Conservation (phyloP, 1,284 basidiomycete species). For the Anthracocystis setariae region DNA sequence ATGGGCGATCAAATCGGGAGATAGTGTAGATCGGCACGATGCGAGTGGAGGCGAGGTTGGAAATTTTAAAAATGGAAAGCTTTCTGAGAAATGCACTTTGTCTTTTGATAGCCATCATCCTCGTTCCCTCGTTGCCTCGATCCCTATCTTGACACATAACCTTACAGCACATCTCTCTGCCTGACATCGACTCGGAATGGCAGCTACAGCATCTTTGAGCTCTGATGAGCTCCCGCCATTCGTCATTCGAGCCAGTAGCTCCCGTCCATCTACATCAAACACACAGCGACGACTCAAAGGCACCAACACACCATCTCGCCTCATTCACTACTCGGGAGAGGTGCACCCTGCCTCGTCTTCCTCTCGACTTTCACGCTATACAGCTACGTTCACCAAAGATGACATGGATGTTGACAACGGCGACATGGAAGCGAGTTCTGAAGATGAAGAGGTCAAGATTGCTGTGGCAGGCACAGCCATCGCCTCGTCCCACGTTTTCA, state of each 20-base stretch:
- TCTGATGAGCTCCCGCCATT: conserved; percentile 24
- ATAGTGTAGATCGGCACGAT: too few relatives aligned
- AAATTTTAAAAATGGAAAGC: background rate
- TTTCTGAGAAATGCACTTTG: background rate
- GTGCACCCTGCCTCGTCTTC: conserved; percentile 35
- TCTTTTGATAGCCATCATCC: background rate
- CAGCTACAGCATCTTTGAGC: background rate
- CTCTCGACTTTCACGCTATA: conserved; percentile 21
- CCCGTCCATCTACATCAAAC: conserved; percentile 16
- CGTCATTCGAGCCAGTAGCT: conserved; percentile 28
- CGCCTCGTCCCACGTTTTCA: conserved; percentile 61
- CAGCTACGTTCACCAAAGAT: conserved; percentile 42
- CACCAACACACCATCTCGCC: conserved; percentile 30
- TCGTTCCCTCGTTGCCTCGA: background rate
- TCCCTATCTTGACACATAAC: too few relatives aligned
- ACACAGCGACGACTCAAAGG: conserved; percentile 31
- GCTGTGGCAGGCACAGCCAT: conserved; percentile 60
- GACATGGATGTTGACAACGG: conserved; percentile 47
- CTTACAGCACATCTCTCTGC: too few relatives aligned
- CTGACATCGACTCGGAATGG: conserved; percentile 1
- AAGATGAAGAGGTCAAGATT: conserved; percentile 30
- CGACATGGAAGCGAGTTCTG: conserved; percentile 24
- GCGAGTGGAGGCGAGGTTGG: background rate
- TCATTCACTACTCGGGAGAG: conserved; percentile 43
- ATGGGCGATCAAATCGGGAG: too few relatives aligned